Percentiles rank a stretch among this genome's conserved stretches.
Evolutionary conservation across 306 rosid genomes (phyloP).

Genomic region (Pyrus bretschneideri): DNA sequence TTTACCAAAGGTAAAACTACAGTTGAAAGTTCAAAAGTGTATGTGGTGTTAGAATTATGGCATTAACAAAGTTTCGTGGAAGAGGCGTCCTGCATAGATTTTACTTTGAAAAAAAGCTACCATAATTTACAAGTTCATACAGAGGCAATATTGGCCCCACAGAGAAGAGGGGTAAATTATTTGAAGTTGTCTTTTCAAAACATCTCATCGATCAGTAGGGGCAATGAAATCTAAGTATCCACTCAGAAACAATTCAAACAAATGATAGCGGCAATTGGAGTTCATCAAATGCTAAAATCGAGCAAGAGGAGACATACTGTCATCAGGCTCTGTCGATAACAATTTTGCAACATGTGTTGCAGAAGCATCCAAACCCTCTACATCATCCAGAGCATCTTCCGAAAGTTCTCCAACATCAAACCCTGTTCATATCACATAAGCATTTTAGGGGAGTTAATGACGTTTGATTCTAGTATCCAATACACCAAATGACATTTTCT

Average conservation of each 20-base stretch:
- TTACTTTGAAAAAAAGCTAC: background rate
- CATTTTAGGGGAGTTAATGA: background rate
- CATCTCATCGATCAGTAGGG: background rate
- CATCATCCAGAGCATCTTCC: slow-evolving; percentile 80
- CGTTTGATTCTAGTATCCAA: background rate
- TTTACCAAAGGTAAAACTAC: background rate
- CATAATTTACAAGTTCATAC: background rate
- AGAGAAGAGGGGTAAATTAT: background rate
- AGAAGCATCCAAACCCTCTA: slow-evolving; percentile 92
- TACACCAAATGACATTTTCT: background rate
- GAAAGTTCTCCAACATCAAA: slow-evolving; percentile 86
- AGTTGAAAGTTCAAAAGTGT: background rate
- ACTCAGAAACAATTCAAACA: background rate
- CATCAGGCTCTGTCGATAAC: slow-evolving; percentile 86
- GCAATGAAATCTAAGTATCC: background rate
- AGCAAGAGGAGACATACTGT: slow-evolving; percentile 58
- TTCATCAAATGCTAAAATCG: background rate
- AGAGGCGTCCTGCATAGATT: background rate
- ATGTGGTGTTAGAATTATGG: background rate
- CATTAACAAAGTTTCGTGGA: background rate
- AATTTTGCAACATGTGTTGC: slow-evolving; percentile 90
- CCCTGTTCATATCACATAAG: slow-evolving; percentile 44
- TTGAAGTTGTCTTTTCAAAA: background rate
- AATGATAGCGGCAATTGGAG: background rate
- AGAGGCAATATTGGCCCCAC: background rate